Percentiles rank a stretch among this genome's conserved stretches.
phyloP scores from a whole-genome alignment of 2,329 filamentous ascomycete species.

The Blastomyces percursus region DNA sequence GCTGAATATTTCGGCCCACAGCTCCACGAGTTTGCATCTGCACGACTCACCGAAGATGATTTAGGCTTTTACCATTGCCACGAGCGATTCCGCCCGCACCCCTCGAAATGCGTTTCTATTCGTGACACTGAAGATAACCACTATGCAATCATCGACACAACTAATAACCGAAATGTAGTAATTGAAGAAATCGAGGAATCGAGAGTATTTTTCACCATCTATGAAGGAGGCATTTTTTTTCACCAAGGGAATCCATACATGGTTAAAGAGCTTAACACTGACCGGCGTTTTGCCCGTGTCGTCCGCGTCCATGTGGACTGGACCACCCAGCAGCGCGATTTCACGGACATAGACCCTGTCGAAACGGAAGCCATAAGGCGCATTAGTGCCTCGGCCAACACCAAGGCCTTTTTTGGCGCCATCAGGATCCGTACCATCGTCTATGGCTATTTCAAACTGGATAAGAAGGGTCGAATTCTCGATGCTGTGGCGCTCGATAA shows the following conservation, averaged over 20 bases:
- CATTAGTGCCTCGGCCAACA: conserved; percentile 49
- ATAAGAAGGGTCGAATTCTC: conserved; percentile 70
- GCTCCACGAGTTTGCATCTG: conserved; percentile 57
- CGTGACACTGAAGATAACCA: conserved; percentile 84
- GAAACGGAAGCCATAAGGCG: conserved; percentile 79
- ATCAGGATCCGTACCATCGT: conserved; percentile 82
- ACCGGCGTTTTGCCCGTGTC: conserved; percentile 73
- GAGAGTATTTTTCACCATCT: conserved; percentile 89
- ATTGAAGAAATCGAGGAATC: conserved; percentile 88
- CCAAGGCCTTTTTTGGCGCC: conserved; percentile 69
- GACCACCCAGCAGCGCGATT: conserved; percentile 88
- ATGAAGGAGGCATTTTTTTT: conserved; percentile 92
- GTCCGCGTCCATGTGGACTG: conserved; percentile 85
- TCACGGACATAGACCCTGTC: conserved; percentile 83
- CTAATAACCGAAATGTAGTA: conserved; percentile 68
- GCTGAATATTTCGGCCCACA: conserved; percentile 66
- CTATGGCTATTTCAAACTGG: conserved; percentile 96
- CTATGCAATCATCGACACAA: conserved; percentile 81
- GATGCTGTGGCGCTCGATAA: conserved; percentile 92
- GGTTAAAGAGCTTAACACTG: conserved; percentile 76
- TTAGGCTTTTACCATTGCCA: conserved; percentile 84
- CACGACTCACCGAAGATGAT: conserved; percentile 62
- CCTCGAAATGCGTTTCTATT: conserved; percentile 74
- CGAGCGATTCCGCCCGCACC: conserved; percentile 73
- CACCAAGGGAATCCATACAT: conserved; percentile 93